phyloP scores from a whole-genome alignment of 108 stramenopile species.

The Cylindrotheca closterium region DNA sequence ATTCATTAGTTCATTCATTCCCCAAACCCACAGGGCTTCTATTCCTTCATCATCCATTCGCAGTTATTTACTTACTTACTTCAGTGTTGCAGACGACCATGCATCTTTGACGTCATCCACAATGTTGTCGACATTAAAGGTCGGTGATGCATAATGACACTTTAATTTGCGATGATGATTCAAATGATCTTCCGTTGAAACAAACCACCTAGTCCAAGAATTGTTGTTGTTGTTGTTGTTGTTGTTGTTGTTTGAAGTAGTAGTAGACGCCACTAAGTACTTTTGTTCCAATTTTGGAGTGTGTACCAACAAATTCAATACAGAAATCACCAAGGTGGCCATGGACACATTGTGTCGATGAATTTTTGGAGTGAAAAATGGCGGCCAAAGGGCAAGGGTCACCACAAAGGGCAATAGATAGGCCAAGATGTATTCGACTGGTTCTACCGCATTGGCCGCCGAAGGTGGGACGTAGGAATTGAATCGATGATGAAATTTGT shows the following conservation, averaged over 20 bases:
- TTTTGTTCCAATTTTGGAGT: conserved; percentile 32
- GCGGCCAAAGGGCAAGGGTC: not conserved
- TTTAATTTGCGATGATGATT: conserved; percentile 41
- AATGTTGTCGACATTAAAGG: conserved; percentile 36
- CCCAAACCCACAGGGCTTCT: too few relatives aligned
- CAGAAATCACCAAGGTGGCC: conserved; percentile 4
- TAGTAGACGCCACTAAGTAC: conserved; percentile 12
- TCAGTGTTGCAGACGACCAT: too few relatives aligned
- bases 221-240: too few relatives aligned
- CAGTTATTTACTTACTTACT: too few relatives aligned
- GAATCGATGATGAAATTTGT: conserved; percentile 34
- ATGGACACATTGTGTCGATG: not conserved
- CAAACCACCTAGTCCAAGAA: conserved; percentile 19
- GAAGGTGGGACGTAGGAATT: conserved; percentile 21
- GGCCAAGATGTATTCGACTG: conserved; percentile 30
- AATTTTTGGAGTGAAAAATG: conserved; percentile 4
- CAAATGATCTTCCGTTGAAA: conserved; percentile 35
- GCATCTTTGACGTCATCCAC: too few relatives aligned
- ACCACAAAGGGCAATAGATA: conserved; percentile 38
- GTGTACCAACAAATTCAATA: conserved; percentile 33
- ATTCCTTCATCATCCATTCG: too few relatives aligned
- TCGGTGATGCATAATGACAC: conserved; percentile 39
- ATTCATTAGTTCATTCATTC: too few relatives aligned
- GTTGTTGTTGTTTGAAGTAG: too few relatives aligned
- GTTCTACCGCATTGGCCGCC: conserved; percentile 38